These are phyloP conservation scores for Colletotrichum higginsianum DNA, from an alignment of 2,329 filamentous ascomycete genomes.

Conservation along the genomic window DNA sequence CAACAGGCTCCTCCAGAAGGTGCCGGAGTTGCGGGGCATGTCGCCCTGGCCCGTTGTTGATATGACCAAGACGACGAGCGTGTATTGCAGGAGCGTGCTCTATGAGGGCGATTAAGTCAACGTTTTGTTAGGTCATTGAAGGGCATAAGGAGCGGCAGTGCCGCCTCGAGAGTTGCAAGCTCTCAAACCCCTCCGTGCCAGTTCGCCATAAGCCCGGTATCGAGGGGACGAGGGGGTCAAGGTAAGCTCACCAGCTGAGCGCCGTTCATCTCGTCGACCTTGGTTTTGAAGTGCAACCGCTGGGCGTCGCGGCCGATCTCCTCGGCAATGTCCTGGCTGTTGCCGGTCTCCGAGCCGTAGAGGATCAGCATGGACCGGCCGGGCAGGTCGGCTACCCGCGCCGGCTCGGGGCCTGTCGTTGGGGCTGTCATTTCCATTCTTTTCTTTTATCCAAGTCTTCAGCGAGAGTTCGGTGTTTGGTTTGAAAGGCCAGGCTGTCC, in stretches of 20 bases:
- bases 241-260: slow-evolving; percentile 77
- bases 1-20: slow-evolving; percentile 89
- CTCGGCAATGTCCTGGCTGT: slow-evolving; percentile 90
- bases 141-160: background rate
- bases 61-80: slow-evolving; percentile 82
- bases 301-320: slow-evolving; percentile 83
- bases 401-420: slow-evolving; percentile 39
- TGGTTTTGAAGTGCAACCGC: slow-evolving; percentile 83
- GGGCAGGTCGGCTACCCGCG: slow-evolving; percentile 47
- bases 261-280: slow-evolving; percentile 83
- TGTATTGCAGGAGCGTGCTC: slow-evolving; percentile 66
- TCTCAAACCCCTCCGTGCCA: background rate
- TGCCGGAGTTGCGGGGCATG: slow-evolving; percentile 84
- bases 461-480: too few relatives aligned
- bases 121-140: slow-evolving; percentile 7
- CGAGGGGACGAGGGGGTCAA: background rate
- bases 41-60: slow-evolving; percentile 97
- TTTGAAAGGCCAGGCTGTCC: too few relatives aligned
- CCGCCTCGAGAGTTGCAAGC: too few relatives aligned
- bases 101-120: slow-evolving; percentile 46
- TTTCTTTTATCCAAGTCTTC: background rate
- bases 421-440: slow-evolving; percentile 19
- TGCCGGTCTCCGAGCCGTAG: slow-evolving; percentile 96
- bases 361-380: slow-evolving; percentile 75
- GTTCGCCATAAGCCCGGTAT: too few relatives aligned